A percentile compares a stretch with the other conserved stretches of the same genome.
Evolutionary conservation across 2,329 filamentous ascomycete species (phyloP).

Genomic region (Meredithiella fracta): DNA sequence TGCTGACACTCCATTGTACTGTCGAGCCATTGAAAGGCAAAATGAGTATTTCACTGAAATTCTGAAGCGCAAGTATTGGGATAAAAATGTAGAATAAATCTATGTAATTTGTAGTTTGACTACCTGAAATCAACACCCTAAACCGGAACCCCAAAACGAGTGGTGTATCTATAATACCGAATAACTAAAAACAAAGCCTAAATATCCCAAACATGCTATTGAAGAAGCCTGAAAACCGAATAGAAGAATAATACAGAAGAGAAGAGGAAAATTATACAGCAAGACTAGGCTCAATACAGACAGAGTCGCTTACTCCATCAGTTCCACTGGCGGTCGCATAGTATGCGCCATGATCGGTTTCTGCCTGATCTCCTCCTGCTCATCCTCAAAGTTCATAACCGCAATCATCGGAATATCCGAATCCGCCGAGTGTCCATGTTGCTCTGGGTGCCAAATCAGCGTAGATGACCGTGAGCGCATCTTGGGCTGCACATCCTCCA

Average conservation of each 20-base stretch:
- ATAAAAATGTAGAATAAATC: no score
- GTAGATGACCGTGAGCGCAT: constrained; percentile 46
- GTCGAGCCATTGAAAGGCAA: no score
- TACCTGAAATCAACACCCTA: not conserved
- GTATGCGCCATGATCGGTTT: constrained; percentile 32
- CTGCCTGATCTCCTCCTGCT: constrained; percentile 25
- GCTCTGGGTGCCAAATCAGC: constrained; percentile 47
- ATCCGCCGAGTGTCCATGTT: constrained; percentile 35
- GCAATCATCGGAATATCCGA: constrained; percentile 41
- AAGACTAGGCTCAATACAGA: constrained; percentile 7
- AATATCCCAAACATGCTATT: not conserved
- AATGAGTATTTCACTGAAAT: no score
- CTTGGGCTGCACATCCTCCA: constrained; percentile 17
- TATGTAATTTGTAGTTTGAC: no score
- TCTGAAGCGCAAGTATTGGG: no score
- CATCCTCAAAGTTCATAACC: constrained; percentile 44
- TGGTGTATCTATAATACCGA: not conserved
- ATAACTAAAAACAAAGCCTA: constrained; percentile 1
- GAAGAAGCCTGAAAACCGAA: not conserved
- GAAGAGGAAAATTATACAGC: not conserved
- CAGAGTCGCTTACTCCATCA: constrained; percentile 32
- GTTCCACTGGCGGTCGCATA: constrained; percentile 45
- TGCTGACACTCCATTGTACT: no score
- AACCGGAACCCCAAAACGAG: constrained; percentile 5
- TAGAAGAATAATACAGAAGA: not conserved